Base-by-base conservation (phyloP, 2,329 filamentous ascomycete genomes). In the Chaetoscypha palmicola region DNA sequence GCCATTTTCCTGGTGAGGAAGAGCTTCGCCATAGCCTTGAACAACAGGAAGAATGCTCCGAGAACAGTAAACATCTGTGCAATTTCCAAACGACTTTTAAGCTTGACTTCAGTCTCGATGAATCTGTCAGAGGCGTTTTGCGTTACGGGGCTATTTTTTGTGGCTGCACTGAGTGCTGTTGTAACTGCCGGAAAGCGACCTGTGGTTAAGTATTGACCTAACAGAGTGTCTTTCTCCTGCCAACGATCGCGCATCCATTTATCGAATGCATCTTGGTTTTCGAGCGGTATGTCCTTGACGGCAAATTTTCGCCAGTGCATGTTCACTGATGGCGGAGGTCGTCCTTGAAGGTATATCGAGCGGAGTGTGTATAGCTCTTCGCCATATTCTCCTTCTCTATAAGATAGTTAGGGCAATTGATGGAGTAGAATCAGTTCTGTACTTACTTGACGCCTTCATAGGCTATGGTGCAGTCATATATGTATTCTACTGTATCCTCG, bases 381-480 rank as follows among this genome's bases (percentile, higher is more conserved):
- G n/a, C 91, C 90, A 54, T 83, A 96, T 56, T 84, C 76, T 30
- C 83, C 86, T 46, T 82, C 83, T 19, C 52, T 62, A 30, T 43
- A 30, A 22, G 32, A 12, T 31, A 8, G 24, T 28, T 16, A 9
- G 10, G 5, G 3, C n/a, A 5, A 3, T 2, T 20, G 4, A 9
- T 11, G 30, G 4, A 8, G 24, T 46, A 9, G 41, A 33, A 48
- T n/a, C n/a, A n/a, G n/a, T n/a, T n/a, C n/a, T n/a, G n/a, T n/a
- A 83, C 87, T 73, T 76, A 91, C 83, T 86, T 86, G 33, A 95
- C 78, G 11, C 92, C 91, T 65, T 96, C 91, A 60, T 98, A 98
- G 3, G 88, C 90, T 45, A 98, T 83, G 0, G 92, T 97, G 64
- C 90, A 96, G 65, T 94, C 88, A 57, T 94, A 94, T 1, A 94